Evolutionary conservation across 768 basidiomycete species (phyloP).

Genomic region (Calocybe gangraenosa): DNA sequence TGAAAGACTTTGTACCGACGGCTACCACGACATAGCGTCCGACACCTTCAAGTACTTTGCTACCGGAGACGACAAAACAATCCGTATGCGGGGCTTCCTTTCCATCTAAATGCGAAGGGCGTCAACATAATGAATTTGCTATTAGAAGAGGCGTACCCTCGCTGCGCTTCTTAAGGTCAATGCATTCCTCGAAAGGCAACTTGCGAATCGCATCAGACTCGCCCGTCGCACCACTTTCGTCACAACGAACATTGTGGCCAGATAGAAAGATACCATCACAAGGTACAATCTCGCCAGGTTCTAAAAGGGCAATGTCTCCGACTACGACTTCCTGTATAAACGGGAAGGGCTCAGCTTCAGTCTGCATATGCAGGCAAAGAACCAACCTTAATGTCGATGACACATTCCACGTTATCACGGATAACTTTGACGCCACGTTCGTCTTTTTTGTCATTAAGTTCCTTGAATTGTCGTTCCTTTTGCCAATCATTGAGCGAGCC

Average conservation of each 20-base stretch:
- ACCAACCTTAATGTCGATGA: constrained; percentile 77
- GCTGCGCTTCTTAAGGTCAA: constrained; percentile 39
- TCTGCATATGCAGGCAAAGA: background rate
- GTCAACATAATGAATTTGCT: background rate
- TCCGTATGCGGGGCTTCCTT: constrained; percentile 61
- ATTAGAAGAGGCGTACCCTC: background rate
- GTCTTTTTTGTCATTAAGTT: constrained; percentile 91
- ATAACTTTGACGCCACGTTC: constrained; percentile 87
- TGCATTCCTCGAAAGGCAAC: constrained; percentile 68
- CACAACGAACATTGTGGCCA: constrained; percentile 92
- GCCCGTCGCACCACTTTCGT: constrained; percentile 95
- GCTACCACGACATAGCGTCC: constrained; percentile 91
- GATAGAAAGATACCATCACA: constrained; percentile 93
- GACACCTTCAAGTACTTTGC: constrained; percentile 92
- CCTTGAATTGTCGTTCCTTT: constrained; percentile 94
- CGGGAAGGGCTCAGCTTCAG: constrained; percentile 10
- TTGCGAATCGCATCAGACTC: constrained; percentile 97
- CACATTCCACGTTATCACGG: constrained; percentile 61
- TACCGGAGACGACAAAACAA: constrained; percentile 89
- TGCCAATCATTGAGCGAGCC: constrained; percentile 98
- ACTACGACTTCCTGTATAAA: constrained; percentile 78
- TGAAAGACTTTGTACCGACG: constrained; percentile 90
- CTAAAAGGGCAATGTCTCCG: constrained; percentile 86
- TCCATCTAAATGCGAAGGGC: constrained; percentile 11
- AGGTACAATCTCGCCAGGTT: constrained; percentile 94